phyloP scores from a whole-genome alignment of 331 rosid species.

The Malus hybrid region DNA sequence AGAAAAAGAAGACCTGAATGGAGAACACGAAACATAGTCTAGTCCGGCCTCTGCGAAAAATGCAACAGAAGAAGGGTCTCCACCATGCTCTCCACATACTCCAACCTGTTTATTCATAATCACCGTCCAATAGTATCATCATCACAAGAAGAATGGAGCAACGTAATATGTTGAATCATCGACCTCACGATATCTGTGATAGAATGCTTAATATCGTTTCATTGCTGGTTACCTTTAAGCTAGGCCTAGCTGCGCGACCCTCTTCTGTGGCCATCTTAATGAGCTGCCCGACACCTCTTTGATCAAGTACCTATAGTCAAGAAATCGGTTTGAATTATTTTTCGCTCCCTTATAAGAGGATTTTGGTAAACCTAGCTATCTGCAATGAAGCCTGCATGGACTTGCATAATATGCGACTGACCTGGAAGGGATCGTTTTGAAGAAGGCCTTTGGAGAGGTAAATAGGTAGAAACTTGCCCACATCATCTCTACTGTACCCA shows the following conservation, averaged over 20 bases:
- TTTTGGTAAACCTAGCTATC: no score
- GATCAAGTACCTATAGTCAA: constrained; percentile 73
- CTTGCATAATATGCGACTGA: constrained; percentile 12
- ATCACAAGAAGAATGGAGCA: no score
- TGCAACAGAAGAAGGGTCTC: constrained; percentile 95
- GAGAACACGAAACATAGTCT: constrained; percentile 97
- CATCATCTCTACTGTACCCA: constrained; percentile 98
- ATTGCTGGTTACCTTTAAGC: constrained; percentile 49
- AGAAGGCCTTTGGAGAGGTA: constrained; percentile 74
- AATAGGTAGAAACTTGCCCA: constrained; percentile 78
- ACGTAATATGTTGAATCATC: neutral
- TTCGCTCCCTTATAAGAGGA: neutral
- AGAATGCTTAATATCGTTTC: neutral
- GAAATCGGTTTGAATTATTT: neutral
- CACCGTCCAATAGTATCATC: neutral
- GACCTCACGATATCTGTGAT: no score
- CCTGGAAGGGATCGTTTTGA: constrained; percentile 93
- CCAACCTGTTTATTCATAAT: constrained; percentile 67
- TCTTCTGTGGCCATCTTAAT: constrained; percentile 74
- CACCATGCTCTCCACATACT: constrained; percentile 98
- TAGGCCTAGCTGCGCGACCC: constrained; percentile 83
- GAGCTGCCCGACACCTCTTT: constrained; percentile 91
- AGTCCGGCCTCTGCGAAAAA: constrained; percentile 92
- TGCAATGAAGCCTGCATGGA: neutral
- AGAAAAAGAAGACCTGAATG: constrained; percentile 54